Conservation (phyloP, 768 basidiomycete genomes). For the Tylopilus balloui region DNA sequence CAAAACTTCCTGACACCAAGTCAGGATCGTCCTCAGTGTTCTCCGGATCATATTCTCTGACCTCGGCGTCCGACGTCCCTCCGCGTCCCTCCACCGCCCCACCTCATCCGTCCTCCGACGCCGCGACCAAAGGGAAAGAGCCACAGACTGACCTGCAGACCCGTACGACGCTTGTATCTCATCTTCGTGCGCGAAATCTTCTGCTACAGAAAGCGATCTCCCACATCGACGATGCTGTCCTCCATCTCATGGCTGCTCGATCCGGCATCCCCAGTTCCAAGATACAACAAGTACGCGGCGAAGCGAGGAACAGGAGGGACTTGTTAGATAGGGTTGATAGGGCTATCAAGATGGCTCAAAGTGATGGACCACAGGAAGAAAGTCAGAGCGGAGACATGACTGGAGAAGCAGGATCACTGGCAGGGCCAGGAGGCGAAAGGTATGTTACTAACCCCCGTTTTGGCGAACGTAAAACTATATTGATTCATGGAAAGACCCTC, state of each 20-base stretch:
- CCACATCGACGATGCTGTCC: slow-evolving; percentile 31
- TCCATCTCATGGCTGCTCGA: slow-evolving; percentile 29
- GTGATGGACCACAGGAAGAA: slow-evolving; percentile 12
- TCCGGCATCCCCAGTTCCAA: slow-evolving; percentile 30
- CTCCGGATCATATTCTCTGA: slow-evolving; percentile 10
- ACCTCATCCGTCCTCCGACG: slow-evolving; percentile 19
- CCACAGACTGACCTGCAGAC: slow-evolving; percentile 10
- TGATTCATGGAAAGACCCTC: slow-evolving; percentile 12
- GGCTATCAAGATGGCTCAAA: slow-evolving; percentile 29
- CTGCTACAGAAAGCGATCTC: slow-evolving; percentile 31
- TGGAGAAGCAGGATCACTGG: background rate
- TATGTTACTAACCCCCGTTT: slow-evolving; percentile 6
- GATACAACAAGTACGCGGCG: slow-evolving; percentile 29
- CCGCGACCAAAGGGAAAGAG: slow-evolving; percentile 9
- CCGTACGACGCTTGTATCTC: slow-evolving; percentile 22
- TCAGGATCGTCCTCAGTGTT: slow-evolving; percentile 2
- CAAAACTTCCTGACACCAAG: slow-evolving; percentile 7
- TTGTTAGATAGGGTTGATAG: slow-evolving; percentile 28
- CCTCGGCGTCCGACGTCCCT: slow-evolving; percentile 12
- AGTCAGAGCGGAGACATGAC: background rate
- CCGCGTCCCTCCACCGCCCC: slow-evolving; percentile 28
- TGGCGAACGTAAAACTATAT: slow-evolving; percentile 4
- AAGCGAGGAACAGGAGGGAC: slow-evolving; percentile 31
- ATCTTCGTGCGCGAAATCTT: slow-evolving; percentile 30
- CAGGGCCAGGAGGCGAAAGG: slow-evolving; percentile 11